Percentiles rank a stretch among this genome's conserved stretches.
Conservation (phyloP, 2,329 filamentous ascomycete species). For the Bipolaris bicolor region DNA sequence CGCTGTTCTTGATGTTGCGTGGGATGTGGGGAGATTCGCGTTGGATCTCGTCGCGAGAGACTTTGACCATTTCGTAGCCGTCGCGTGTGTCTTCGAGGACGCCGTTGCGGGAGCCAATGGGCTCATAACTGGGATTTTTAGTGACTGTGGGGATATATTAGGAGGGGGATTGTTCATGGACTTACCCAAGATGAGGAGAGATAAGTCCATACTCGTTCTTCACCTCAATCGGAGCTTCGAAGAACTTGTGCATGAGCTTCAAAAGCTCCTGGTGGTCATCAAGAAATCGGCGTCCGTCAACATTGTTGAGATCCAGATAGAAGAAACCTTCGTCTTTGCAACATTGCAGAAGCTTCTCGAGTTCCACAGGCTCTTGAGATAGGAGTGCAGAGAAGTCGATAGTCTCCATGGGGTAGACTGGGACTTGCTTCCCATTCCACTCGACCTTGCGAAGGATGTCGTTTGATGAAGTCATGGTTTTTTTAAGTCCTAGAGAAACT, state of each 20-base stretch:
- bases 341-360: slow-evolving; percentile 58
- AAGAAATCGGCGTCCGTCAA: slow-evolving; percentile 61
- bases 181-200: slow-evolving; percentile 59
- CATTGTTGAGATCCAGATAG: slow-evolving; percentile 60
- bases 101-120: slow-evolving; percentile 38
- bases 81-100: slow-evolving; percentile 39
- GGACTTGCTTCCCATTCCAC: slow-evolving; percentile 41
- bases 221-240: slow-evolving; percentile 58
- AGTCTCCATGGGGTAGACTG: slow-evolving; percentile 49
- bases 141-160: neutral
- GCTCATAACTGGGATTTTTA: slow-evolving; percentile 21
- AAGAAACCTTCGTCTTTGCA: slow-evolving; percentile 63
- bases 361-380: slow-evolving; percentile 61
- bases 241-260: slow-evolving; percentile 63
- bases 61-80: slow-evolving; percentile 45
- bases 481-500: neutral
- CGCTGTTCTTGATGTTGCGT: slow-evolving; percentile 37
- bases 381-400: slow-evolving; percentile 60
- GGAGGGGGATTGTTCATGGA: slow-evolving; percentile 20
- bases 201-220: slow-evolving; percentile 65
- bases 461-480: slow-evolving; percentile 33
- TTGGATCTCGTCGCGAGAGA: slow-evolving; percentile 44
- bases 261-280: slow-evolving; percentile 60
- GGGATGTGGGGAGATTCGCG: slow-evolving; percentile 32
- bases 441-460: slow-evolving; percentile 34